These are phyloP conservation scores for Trametes maxima DNA, from an alignment of 768 basidiomycete genomes.

Conservation along the genomic window DNA sequence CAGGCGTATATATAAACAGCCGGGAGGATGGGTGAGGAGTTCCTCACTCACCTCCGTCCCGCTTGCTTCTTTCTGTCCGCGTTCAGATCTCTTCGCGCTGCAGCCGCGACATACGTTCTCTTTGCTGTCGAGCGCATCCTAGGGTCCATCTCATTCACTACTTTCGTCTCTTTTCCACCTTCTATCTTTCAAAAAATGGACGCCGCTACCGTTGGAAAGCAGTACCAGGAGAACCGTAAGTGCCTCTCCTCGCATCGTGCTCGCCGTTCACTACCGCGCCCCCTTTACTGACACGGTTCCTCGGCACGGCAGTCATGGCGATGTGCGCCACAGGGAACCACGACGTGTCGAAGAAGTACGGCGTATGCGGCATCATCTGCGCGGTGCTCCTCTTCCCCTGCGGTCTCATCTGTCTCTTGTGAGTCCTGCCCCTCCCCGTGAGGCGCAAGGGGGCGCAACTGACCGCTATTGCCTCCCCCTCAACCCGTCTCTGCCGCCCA, in stretches of 20 bases:
- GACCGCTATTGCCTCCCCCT: not conserved
- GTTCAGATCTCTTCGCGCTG: not conserved
- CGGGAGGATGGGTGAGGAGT: not conserved
- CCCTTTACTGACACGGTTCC: not conserved
- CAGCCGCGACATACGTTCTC: not conserved
- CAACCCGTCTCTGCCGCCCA: too few relatives aligned
- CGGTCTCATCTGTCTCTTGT: constrained; percentile 26
- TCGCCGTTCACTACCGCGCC: not conserved
- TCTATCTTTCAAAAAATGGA: not conserved
- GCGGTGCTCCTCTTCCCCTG: constrained; percentile 36
- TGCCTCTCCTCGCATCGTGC: not conserved
- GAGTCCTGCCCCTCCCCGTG: not conserved
- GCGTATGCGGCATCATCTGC: constrained; percentile 36
- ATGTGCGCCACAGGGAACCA: constrained; percentile 36
- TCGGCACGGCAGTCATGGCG: constrained; percentile 24
- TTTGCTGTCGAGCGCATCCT: not conserved
- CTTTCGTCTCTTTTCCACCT: not conserved
- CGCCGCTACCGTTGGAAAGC: not conserved
- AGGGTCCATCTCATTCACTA: too few relatives aligned
- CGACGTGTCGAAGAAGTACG: constrained; percentile 33
- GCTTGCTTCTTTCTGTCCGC: not conserved
- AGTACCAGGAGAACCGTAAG: constrained; percentile 14
- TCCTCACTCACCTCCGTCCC: not conserved
- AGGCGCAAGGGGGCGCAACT: not conserved
- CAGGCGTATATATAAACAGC: not conserved